Conservation (phyloP, 2,329 filamentous ascomycete genomes). For the Annulohypoxylon truncatum region DNA sequence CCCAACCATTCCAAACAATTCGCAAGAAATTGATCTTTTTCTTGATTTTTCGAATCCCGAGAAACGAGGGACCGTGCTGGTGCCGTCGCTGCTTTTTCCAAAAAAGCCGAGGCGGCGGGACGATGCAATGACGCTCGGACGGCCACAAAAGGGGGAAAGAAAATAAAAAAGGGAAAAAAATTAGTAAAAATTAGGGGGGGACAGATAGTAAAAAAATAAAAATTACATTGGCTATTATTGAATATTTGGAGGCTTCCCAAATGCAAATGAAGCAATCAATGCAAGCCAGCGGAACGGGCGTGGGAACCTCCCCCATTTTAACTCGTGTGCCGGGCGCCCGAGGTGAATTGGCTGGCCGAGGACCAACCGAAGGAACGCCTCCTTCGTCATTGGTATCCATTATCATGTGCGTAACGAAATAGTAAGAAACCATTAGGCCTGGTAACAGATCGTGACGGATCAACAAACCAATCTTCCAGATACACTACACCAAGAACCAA, state of each 20-base stretch:
- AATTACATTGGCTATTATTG: slow-evolving; percentile 33
- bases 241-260: slow-evolving; percentile 9
- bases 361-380: slow-evolving; percentile 30
- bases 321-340: slow-evolving; percentile 26
- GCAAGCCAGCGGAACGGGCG: slow-evolving; percentile 33
- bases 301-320: slow-evolving; percentile 32
- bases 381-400: slow-evolving; percentile 29
- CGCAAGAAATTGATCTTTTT: slow-evolving; percentile 25
- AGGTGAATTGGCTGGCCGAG: slow-evolving; percentile 37
- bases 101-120: slow-evolving; percentile 2
- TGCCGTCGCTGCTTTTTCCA: slow-evolving; percentile 11
- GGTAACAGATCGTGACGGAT: slow-evolving; percentile 33
- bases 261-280: slow-evolving; percentile 38
- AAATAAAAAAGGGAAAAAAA: neutral
- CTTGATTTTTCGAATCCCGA: slow-evolving; percentile 38
- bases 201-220: neutral
- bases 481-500: neutral
- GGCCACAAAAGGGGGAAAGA: slow-evolving; percentile 23
- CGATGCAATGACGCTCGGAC: slow-evolving; percentile 21
- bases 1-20: slow-evolving; percentile 1
- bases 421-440: slow-evolving; percentile 25
- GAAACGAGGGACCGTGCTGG: slow-evolving; percentile 7
- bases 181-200: neutral
- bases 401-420: slow-evolving; percentile 24
- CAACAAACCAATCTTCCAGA: neutral